Evolutionary conservation across 2,329 filamentous ascomycete genomes (phyloP), one percentile per base, ranked within the genome.

Genomic region (Diaporthe sp.): DNA sequence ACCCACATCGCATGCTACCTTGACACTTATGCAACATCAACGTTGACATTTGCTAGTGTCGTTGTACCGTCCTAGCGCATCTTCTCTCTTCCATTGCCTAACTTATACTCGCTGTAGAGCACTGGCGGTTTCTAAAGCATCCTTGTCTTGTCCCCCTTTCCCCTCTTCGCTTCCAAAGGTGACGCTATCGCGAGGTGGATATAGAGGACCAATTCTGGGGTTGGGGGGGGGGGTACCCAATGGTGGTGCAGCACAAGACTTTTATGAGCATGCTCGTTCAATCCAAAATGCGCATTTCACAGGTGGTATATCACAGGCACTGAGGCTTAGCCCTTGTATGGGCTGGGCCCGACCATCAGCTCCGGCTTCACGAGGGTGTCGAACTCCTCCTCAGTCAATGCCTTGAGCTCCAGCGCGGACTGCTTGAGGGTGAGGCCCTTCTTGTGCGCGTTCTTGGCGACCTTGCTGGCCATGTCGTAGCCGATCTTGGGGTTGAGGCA

Each of bases 401-500:
- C 96, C 79, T 98, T 91, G 78, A 99, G 90, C 88, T 98, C 94
- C 89, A 98, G 92, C 27, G 97, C 96, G 81, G 94, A 96, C 86
- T 97, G 87, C 89, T 98, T 98, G 74, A 99, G 90, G 32, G 95
- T 98, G 69, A 96, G 86, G 44, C 95, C 95, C 91, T 98, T 98
- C 91, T 98, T 98, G 88, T 99, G 97, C 22, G 97, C 97, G 82
- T 99, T 97, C 92, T 98, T 98, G 81, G 96, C 96, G 32, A 98
- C 96, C 89, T 97, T 97, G 85, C 93, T 95, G 70, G 96, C 96
- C 94, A 97, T 97, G 83, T 98, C 96, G 85, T 98, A 98, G 75
- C 96, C 96, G 82, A 98, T 98, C 85, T 97, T 94, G 79, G 96
- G 95, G 90, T 98, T 98, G 77, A 98, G 89, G 89, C 96, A 98